These are phyloP conservation scores for Phoma sp. DNA, from an alignment of 2,329 filamentous ascomycete species.

Conservation along the genomic window DNA sequence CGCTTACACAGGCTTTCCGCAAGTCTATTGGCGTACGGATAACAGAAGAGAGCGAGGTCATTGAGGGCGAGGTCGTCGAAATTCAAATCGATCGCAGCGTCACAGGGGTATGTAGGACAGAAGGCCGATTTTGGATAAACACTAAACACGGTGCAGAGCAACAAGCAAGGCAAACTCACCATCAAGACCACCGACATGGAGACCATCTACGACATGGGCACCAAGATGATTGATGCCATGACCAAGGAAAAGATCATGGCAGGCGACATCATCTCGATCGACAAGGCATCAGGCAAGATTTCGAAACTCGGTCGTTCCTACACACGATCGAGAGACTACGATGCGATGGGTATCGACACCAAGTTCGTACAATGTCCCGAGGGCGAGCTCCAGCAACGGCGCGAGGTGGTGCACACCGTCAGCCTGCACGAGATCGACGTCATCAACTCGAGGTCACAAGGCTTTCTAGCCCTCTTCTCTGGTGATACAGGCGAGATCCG, in stretches of 20 bases:
- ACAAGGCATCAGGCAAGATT: conserved; percentile 98
- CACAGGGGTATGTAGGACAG: conserved; percentile 67
- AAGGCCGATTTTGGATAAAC: background rate
- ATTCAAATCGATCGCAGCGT: conserved; percentile 98
- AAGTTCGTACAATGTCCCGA: conserved; percentile 98
- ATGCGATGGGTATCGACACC: conserved; percentile 97
- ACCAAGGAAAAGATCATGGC: conserved; percentile 99
- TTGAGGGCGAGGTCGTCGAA: conserved; percentile 98
- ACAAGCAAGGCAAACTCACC: conserved; percentile 98
- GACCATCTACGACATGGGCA: conserved; percentile 98
- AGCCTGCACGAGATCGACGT: conserved; percentile 98
- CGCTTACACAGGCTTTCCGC: conserved; percentile 96
- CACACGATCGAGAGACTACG: conserved; percentile 94
- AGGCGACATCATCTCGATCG: conserved; percentile 96
- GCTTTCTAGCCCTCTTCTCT: conserved; percentile 95
- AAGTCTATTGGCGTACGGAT: conserved; percentile 98
- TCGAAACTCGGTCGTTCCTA: conserved; percentile 96
- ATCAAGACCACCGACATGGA: conserved; percentile 99
- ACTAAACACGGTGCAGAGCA: conserved; percentile 61
- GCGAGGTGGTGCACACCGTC: conserved; percentile 96
- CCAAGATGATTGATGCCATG: conserved; percentile 99
- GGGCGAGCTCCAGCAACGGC: conserved; percentile 94
- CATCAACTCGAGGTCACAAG: conserved; percentile 98
- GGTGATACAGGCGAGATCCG: conserved; percentile 98
- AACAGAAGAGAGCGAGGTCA: conserved; percentile 98